Percentiles rank a stretch among this genome's conserved stretches.
These are phyloP conservation scores for Sequoiadendron giganteum DNA, from an alignment of 75 land plant genomes.

Conservation along the genomic window DNA sequence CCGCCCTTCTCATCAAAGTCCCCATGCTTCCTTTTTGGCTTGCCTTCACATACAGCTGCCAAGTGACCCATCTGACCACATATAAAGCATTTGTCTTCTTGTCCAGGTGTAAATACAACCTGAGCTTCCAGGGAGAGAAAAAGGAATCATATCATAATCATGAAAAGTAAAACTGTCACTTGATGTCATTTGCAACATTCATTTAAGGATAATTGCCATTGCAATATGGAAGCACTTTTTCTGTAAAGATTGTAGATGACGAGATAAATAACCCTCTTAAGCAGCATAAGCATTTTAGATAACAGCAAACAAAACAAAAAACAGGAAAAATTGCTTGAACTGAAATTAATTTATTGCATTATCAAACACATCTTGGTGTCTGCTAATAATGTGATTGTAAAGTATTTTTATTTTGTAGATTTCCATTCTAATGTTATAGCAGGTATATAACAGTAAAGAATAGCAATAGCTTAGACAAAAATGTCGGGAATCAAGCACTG, in stretches of 20 bases:
- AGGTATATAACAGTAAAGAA: neutral
- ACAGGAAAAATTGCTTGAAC: neutral
- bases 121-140: slow-evolving; percentile 16
- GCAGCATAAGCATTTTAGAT: neutral
- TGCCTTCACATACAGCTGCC: slow-evolving; percentile 1
- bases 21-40: slow-evolving; percentile 13
- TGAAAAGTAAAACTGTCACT: neutral
- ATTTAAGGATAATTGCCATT: neutral
- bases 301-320: neutral
- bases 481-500: neutral
- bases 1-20: neutral
- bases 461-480: too few species aligned
- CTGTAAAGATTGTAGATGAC: neutral
- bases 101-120: slow-evolving; percentile 86
- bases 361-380: neutral
- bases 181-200: neutral
- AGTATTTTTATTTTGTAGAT: neutral
- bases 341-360: neutral
- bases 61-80: slow-evolving; percentile 53
- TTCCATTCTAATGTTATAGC: neutral
- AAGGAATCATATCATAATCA: neutral
- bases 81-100: slow-evolving; percentile 89
- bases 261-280: neutral
- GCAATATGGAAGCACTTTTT: neutral
- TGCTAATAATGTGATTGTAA: neutral